Conservation (phyloP, 192 early-diverging fungal species). For the Backusella sp. region DNA sequence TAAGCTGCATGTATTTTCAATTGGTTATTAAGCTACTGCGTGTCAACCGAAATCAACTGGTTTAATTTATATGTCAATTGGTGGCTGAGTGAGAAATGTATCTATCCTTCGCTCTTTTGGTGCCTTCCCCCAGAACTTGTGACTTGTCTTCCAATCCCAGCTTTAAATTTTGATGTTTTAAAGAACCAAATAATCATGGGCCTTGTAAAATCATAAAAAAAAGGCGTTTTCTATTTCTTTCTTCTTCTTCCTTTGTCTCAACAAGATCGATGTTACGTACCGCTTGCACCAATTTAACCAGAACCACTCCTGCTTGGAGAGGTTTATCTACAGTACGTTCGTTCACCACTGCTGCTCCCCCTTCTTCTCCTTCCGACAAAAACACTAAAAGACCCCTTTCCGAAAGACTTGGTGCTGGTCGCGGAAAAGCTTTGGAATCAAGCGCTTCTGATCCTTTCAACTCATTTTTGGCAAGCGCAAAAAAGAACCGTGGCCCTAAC, state of each 20-base stretch:
- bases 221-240: neutral
- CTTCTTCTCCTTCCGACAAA: neutral
- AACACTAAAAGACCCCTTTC: slow-evolving; percentile 11
- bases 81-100: slow-evolving; percentile 1
- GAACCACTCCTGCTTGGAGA: neutral
- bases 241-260: neutral
- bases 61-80: neutral
- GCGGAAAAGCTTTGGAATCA: slow-evolving; percentile 18
- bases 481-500: slow-evolving; percentile 5
- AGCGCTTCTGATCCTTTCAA: slow-evolving; percentile 21
- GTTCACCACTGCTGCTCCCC: neutral
- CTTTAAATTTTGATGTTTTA: slow-evolving; percentile 9
- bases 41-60: no score
- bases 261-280: slow-evolving; percentile 7
- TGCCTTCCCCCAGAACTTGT: neutral
- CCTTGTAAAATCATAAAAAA: neutral
- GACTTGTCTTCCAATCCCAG: slow-evolving; percentile 8
- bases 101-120: neutral
- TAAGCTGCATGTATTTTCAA: no score
- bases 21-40: no score
- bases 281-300: neutral
- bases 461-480: slow-evolving; percentile 26
- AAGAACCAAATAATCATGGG: neutral
- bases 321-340: neutral
- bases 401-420: slow-evolving; percentile 27